Evolutionary conservation across 192 early-diverging fungal genomes (phyloP).

Genomic region (Coemansia sp.): DNA sequence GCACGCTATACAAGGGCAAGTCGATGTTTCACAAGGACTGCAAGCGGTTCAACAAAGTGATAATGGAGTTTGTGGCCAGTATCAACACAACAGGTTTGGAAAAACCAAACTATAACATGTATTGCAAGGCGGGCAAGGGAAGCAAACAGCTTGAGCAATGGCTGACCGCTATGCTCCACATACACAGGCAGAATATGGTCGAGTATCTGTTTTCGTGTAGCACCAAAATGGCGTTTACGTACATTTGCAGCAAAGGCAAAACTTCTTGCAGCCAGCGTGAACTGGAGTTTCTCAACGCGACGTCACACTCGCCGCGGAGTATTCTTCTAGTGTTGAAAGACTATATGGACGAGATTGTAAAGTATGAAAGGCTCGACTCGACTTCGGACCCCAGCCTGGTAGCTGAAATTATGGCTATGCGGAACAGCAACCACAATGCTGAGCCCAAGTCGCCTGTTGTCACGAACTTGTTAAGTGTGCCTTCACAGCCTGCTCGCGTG

Average conservation of each 20-base stretch:
- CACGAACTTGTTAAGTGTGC: no score
- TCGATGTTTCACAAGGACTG: constrained; percentile 33
- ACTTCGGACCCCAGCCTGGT: not conserved
- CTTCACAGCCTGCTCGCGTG: no score
- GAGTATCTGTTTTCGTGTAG: constrained; percentile 20
- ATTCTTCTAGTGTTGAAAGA: constrained; percentile 9
- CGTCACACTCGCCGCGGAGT: not conserved
- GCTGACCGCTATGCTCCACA: constrained; percentile 30
- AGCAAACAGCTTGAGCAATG: constrained; percentile 39
- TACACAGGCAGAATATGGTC: constrained; percentile 19
- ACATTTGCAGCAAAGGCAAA: constrained; percentile 5
- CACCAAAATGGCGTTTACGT: constrained; percentile 9
- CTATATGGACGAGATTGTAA: constrained; percentile 16
- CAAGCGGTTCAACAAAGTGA: constrained; percentile 34
- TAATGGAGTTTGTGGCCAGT: constrained; percentile 13
- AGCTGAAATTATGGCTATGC: not conserved
- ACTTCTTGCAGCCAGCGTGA: not conserved
- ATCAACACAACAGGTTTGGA: not conserved
- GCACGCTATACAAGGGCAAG: constrained; percentile 33
- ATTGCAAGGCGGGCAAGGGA: not conserved
- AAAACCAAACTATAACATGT: not conserved
- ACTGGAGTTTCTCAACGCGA: not conserved
- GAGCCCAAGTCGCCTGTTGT: not conserved
- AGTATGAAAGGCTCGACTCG: constrained; percentile 7
- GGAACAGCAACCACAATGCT: not conserved